A percentile compares a stretch with the other conserved stretches of the same genome.
phyloP scores from a whole-genome alignment of 176 grass and related monocot genomes.

The Triticum monococcum region DNA sequence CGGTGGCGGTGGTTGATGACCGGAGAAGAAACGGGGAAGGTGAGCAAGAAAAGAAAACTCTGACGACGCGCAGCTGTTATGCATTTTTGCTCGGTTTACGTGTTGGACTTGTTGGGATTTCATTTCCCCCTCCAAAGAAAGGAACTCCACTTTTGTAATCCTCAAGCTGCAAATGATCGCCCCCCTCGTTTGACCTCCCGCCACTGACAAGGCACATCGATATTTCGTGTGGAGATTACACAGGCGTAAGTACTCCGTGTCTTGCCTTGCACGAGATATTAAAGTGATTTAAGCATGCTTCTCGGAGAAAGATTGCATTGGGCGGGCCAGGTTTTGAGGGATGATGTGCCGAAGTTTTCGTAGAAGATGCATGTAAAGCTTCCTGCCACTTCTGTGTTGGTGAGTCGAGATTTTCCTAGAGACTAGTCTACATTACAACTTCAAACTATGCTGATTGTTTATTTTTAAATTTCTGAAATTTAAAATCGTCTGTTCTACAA shows the following conservation, averaged over 20 bases:
- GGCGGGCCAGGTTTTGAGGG: too few relatives aligned
- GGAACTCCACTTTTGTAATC: neutral
- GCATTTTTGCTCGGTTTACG: neutral
- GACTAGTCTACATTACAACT: too few relatives aligned
- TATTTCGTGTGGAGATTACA: neutral
- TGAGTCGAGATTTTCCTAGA: too few relatives aligned
- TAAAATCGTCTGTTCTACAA: too few relatives aligned
- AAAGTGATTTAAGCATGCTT: neutral
- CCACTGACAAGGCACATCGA: constrained; percentile 24
- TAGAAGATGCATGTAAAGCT: neutral
- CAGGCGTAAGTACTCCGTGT: neutral
- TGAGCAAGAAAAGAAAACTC: constrained; percentile 45
- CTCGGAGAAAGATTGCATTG: neutral
- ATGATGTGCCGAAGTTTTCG: neutral
- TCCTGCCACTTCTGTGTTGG: neutral
- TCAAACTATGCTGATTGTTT: too few relatives aligned
- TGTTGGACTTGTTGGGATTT: constrained; percentile 7
- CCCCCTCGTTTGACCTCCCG: neutral
- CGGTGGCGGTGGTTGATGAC: neutral
- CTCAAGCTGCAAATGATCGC: neutral
- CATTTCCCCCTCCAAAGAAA: neutral
- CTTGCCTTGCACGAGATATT: neutral
- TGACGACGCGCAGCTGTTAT: constrained; percentile 16
- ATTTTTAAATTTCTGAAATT: too few relatives aligned
- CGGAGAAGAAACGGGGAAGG: constrained; percentile 27